Percentiles rank a stretch among this genome's conserved stretches.
These are phyloP conservation scores for Hippophae tibetana DNA, from an alignment of 306 rosid genomes.

Conservation along the genomic window DNA sequence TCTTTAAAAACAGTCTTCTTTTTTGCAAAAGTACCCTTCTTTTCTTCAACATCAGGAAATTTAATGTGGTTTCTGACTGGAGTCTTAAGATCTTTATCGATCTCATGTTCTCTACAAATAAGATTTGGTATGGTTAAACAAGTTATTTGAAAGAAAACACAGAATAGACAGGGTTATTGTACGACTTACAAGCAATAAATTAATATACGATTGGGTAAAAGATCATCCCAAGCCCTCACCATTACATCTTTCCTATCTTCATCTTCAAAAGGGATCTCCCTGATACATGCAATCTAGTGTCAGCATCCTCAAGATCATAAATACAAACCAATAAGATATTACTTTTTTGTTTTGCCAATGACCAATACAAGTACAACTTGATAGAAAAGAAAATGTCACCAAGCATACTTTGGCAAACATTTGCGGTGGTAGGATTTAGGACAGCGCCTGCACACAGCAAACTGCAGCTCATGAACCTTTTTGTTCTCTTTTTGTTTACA, in stretches of 20 bases:
- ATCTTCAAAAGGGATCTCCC: slow-evolving; percentile 51
- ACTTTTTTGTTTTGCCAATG: slow-evolving; percentile 5
- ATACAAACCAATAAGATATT: slow-evolving; percentile 1
- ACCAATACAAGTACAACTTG: not conserved
- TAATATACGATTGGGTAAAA: slow-evolving; percentile 71
- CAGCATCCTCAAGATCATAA: slow-evolving; percentile 12
- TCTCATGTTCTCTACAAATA: slow-evolving; percentile 63
- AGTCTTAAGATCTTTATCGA: slow-evolving; percentile 54
- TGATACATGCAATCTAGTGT: slow-evolving; percentile 33
- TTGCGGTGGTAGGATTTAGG: slow-evolving; percentile 82
- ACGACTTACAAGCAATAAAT: slow-evolving; percentile 84
- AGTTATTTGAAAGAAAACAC: slow-evolving; percentile 17
- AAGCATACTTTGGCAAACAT: slow-evolving; percentile 54
- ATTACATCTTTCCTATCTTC: slow-evolving; percentile 27
- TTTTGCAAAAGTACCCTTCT: slow-evolving; percentile 24
- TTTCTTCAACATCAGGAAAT: slow-evolving; percentile 39
- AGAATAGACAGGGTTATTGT: slow-evolving; percentile 5
- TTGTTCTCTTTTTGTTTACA: slow-evolving; percentile 77
- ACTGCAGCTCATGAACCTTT: slow-evolving; percentile 39
- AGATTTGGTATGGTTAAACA: slow-evolving; percentile 13
- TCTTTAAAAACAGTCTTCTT: slow-evolving; percentile 15
- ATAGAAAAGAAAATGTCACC: slow-evolving; percentile 7
- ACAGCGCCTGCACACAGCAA: slow-evolving; percentile 95
- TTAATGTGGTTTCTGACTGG: slow-evolving; percentile 70
- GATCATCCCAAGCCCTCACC: slow-evolving; percentile 71